Evolutionary conservation across 495 filamentous ascomycete species (phyloP), one percentile per base, ranked within the genome.

Genomic region (Glarea lozoyensis): DNA sequence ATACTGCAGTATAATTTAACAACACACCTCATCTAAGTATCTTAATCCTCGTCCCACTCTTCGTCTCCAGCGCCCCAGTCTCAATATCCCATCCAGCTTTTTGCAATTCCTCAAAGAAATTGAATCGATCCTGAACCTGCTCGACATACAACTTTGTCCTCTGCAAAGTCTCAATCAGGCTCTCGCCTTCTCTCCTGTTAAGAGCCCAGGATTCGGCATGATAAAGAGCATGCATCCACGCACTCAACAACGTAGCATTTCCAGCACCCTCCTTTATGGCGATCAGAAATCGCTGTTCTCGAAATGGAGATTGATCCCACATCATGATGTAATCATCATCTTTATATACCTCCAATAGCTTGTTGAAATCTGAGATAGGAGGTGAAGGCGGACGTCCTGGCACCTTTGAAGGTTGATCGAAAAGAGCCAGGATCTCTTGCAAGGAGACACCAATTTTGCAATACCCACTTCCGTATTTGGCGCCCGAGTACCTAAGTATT

Each of bases 161-260:
- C 10, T 6, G 15, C 4, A 56, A 9, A 23, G 17, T 24, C 10
- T 45, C 40, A 4, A 36, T 20, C 2, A 45, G n/a, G 4, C 23
- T 13, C 3, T 42, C 42, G 16, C 45, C 40, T 30, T 16, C 11
- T 19, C 17, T 37, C 6, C 32, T 9, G 15, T 6, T 10, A 10
- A 27, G 11, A n/a, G n/a, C 23, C 21, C 29, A n/a, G 24, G 2
- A 37, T 22, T 38, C 30, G 23, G 76, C 76, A 24, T 76, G 64
- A 27, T 79, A 63, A 4, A 89, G 68, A 5, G 81, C 86, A 50
- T 89, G 80, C 34, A 71, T 67, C 86, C 84, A 95, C 6, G 82
- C 86, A 56, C 75, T 74, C 1, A 88, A 57, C 44, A 81, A 75
- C 17, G 62, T 60, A 25, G 54, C 57, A 15, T 69, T 59, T 0